Evolutionary conservation across 208 protist genomes (phyloP).

Genomic region (Trypanosoma cruzi): DNA sequence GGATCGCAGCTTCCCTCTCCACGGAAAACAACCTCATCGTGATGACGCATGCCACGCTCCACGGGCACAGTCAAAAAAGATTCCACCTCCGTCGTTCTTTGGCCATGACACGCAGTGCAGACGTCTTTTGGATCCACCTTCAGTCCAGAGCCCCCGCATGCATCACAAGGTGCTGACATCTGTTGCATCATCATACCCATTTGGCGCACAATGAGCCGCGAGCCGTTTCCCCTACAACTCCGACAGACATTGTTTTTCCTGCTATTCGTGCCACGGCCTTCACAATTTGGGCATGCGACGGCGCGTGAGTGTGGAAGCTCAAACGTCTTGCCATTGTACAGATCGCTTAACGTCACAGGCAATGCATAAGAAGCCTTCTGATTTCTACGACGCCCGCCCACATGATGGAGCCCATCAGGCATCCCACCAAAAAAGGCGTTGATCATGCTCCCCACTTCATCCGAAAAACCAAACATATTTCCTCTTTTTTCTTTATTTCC

Average conservation of each 20-base stretch:
- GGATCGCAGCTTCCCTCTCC: slow-evolving; percentile 55
- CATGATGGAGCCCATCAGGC: slow-evolving; percentile 16
- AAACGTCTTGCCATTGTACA: slow-evolving; percentile 82
- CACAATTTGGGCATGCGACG: slow-evolving; percentile 65
- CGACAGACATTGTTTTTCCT: slow-evolving; percentile 54
- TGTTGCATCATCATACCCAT: slow-evolving; percentile 97
- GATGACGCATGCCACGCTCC: slow-evolving; percentile 62
- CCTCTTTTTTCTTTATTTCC: not conserved
- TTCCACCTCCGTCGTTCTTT: slow-evolving; percentile 82
- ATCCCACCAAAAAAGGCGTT: slow-evolving; percentile 22
- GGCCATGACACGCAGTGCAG: slow-evolving; percentile 92
- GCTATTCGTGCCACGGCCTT: slow-evolving; percentile 54
- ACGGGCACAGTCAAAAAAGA: slow-evolving; percentile 58
- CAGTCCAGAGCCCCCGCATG: slow-evolving; percentile 91
- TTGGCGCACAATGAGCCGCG: slow-evolving; percentile 88
- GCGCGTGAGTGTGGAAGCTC: slow-evolving; percentile 40
- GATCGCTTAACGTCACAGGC: slow-evolving; percentile 68
- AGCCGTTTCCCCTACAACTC: slow-evolving; percentile 92
- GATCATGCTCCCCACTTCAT: slow-evolving; percentile 49
- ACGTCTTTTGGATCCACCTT: slow-evolving; percentile 84
- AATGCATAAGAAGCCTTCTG: slow-evolving; percentile 37
- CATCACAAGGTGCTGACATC: slow-evolving; percentile 83
- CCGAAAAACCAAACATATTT: slow-evolving; percentile 41
- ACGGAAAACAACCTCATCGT: slow-evolving; percentile 46
- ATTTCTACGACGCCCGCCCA: slow-evolving; percentile 18